A percentile compares a stretch with the other conserved stretches of the same genome.
These are phyloP conservation scores for Corchorus capsularis DNA, from an alignment of 345 rosid genomes.

Conservation along the genomic window DNA sequence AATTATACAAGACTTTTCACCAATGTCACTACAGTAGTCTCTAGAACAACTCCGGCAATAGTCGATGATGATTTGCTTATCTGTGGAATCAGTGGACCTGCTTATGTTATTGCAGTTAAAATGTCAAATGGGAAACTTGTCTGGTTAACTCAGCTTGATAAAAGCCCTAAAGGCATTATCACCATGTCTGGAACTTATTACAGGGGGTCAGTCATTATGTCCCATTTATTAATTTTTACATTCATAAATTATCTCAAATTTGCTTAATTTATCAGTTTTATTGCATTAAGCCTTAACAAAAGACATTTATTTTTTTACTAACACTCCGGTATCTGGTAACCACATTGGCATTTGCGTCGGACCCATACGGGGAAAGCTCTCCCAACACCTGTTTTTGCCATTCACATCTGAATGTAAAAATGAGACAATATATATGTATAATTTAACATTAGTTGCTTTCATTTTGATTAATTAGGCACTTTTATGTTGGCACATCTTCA, in stretches of 20 bases:
- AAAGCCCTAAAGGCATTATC: constrained; percentile 32
- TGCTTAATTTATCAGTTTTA: no score
- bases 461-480: constrained; percentile 16
- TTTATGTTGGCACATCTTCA: constrained; percentile 33
- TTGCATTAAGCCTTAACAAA: no score
- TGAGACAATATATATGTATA: no score
- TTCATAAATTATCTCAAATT: no score
- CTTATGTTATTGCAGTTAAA: constrained; percentile 39
- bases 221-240: no score
- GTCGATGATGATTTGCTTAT: constrained; percentile 34
- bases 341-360: no score
- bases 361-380: no score
- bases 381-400: no score
- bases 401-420: no score
- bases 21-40: constrained; percentile 31
- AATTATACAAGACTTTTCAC: constrained; percentile 20
- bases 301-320: no score
- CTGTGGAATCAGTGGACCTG: constrained; percentile 45
- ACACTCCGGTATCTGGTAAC: no score
- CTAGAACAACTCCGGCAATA: constrained; percentile 48
- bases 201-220: constrained; percentile 28
- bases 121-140: constrained; percentile 34
- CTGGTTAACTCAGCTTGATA: constrained; percentile 43
- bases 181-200: constrained; percentile 46
- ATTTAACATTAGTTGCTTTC: background rate